phyloP scores from a whole-genome alignment of 441 rosid genomes.

The Gossypium gossypioides region DNA sequence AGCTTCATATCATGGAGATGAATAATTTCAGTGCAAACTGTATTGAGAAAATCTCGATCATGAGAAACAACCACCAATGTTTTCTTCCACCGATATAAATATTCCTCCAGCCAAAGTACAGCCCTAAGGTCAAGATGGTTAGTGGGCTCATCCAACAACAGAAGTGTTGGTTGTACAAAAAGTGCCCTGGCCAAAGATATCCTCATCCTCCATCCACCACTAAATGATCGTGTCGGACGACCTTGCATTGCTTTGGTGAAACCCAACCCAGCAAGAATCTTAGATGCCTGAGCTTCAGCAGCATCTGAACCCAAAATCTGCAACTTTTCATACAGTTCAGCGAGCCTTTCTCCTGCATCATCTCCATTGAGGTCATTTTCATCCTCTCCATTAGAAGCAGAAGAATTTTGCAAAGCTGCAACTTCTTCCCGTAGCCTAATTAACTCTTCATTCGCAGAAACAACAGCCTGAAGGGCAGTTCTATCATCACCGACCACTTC shows the following conservation, averaged over 20 bases:
- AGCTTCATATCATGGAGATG: conserved; percentile 82
- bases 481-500: conserved; percentile 84
- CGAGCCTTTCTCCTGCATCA: conserved; percentile 71
- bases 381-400: conserved; percentile 28
- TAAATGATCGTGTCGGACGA: conserved; percentile 56
- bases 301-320: conserved; percentile 84
- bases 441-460: conserved; percentile 77
- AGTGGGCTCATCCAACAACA: conserved; percentile 66
- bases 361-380: conserved; percentile 28
- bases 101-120: conserved; percentile 89
- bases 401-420: conserved; percentile 39
- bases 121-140: conserved; percentile 91
- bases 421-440: conserved; percentile 58
- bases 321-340: conserved; percentile 66
- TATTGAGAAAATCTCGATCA: conserved; percentile 86
- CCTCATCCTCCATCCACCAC: conserved; percentile 97
- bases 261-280: conserved; percentile 88
- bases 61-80: conserved; percentile 90
- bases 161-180: conserved; percentile 72
- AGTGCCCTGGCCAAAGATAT: conserved; percentile 90
- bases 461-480: conserved; percentile 74
- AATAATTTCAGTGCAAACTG: conserved; percentile 77
- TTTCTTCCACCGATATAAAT: conserved; percentile 80
- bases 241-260: conserved; percentile 79
- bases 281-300: conserved; percentile 86